Percentiles rank a stretch among this genome's conserved stretches.
Conservation (phyloP, 257 asterid genomes). For the Solanum paucissectum region DNA sequence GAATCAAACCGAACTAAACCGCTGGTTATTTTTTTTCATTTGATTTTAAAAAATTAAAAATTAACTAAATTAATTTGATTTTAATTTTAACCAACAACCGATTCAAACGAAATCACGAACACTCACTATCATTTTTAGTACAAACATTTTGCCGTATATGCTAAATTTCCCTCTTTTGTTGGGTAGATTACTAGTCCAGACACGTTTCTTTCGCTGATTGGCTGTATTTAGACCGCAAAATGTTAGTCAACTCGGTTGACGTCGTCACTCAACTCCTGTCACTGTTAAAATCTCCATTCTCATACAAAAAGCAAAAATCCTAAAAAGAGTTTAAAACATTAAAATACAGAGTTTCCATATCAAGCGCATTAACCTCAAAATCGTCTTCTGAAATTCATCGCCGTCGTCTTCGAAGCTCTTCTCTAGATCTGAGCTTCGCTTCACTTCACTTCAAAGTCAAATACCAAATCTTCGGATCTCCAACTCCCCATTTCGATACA, state of each 20-base stretch:
- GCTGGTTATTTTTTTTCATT: rapidly evolving
- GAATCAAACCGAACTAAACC: too few species aligned
- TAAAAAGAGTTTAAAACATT: neutral
- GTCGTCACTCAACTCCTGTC: neutral
- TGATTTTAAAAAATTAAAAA: too few species aligned
- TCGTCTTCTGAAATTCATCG: neutral
- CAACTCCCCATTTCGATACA: neutral
- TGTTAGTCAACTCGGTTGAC: neutral
- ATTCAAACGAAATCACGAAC: neutral
- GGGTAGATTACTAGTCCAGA: neutral
- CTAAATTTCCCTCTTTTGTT: neutral
- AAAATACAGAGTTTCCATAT: neutral
- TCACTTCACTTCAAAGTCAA: neutral
- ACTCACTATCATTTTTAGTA: neutral
- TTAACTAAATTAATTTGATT: too few species aligned
- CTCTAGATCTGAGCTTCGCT: slow-evolving; percentile 55
- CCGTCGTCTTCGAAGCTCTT: neutral
- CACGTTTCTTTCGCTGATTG: neutral
- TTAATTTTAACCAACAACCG: too few species aligned
- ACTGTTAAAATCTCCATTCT: neutral
- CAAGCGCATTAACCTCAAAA: neutral
- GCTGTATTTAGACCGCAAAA: neutral
- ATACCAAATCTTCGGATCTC: slow-evolving; percentile 25
- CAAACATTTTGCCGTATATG: neutral
- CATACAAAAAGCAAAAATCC: neutral